phyloP scores from a whole-genome alignment of 768 basidiomycete species.

The Leucosporidium yakuticum region DNA sequence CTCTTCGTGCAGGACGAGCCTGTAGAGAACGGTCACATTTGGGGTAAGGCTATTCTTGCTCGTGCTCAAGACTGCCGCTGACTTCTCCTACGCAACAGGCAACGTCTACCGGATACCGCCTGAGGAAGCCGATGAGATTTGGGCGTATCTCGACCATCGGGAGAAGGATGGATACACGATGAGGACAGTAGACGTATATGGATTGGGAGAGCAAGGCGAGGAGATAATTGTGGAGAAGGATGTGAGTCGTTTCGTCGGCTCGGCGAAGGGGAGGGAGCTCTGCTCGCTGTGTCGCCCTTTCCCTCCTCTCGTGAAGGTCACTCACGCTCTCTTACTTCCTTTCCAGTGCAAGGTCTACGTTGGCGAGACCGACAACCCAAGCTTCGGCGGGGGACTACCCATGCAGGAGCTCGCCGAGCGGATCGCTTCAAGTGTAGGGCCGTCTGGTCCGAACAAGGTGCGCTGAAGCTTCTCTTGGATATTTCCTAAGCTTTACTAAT shows the following conservation, averaged over 20 bases:
- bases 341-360: slow-evolving; percentile 64
- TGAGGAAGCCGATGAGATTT: background rate
- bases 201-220: slow-evolving; percentile 54
- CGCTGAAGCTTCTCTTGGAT: slow-evolving; percentile 11
- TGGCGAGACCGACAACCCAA: slow-evolving; percentile 76
- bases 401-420: slow-evolving; percentile 60
- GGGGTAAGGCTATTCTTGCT: slow-evolving; percentile 55
- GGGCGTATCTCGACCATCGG: slow-evolving; percentile 21
- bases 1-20: slow-evolving; percentile 48
- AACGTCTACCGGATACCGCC: background rate
- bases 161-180: slow-evolving; percentile 81
- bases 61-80: background rate
- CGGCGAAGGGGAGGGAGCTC: background rate
- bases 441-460: slow-evolving; percentile 87
- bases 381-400: slow-evolving; percentile 79
- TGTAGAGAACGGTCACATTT: slow-evolving; percentile 57
- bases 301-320: too few relatives aligned
- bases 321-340: too few relatives aligned
- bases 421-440: slow-evolving; percentile 72
- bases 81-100: too few relatives aligned
- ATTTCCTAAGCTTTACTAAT: too few relatives aligned
- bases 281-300: background rate
- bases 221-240: slow-evolving; percentile 50
- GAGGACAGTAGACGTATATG: slow-evolving; percentile 68
- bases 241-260: slow-evolving; percentile 21